Conservation (phyloP, 208 protist genomes). For the Plasmodiophora brassicae region DNA sequence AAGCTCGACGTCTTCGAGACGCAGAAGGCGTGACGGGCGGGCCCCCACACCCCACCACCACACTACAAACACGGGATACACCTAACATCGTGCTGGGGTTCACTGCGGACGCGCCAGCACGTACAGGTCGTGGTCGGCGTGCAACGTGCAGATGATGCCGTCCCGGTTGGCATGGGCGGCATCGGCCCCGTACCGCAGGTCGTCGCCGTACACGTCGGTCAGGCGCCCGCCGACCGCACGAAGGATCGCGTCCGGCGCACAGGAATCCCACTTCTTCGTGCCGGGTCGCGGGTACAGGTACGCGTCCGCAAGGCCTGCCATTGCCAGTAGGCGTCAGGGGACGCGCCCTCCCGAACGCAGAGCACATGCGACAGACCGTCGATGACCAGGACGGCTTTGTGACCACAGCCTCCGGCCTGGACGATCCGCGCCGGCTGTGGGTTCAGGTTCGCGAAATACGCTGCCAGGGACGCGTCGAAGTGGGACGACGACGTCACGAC, state of each 20-base stretch:
- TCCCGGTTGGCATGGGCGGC: neutral
- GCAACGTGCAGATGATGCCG: neutral
- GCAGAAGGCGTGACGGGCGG: neutral
- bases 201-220: neutral
- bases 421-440: neutral
- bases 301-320: neutral
- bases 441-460: neutral
- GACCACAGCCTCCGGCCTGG: neutral
- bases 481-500: neutral
- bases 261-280: slow-evolving; percentile 34
- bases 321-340: no score
- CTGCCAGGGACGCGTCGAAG: neutral
- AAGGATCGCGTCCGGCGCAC: neutral
- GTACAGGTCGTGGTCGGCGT: neutral
- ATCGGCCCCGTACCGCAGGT: neutral
- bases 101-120: neutral
- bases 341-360: neutral
- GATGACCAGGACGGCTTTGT: neutral
- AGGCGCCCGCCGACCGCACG: neutral
- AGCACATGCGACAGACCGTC: neutral
- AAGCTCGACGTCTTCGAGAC: slow-evolving; percentile 74
- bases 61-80: no score
- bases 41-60: no score
- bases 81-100: neutral
- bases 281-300: neutral